Evolutionary conservation across 2,329 filamentous ascomycete genomes (phyloP).

Genomic region (Alternaria postmessia): DNA sequence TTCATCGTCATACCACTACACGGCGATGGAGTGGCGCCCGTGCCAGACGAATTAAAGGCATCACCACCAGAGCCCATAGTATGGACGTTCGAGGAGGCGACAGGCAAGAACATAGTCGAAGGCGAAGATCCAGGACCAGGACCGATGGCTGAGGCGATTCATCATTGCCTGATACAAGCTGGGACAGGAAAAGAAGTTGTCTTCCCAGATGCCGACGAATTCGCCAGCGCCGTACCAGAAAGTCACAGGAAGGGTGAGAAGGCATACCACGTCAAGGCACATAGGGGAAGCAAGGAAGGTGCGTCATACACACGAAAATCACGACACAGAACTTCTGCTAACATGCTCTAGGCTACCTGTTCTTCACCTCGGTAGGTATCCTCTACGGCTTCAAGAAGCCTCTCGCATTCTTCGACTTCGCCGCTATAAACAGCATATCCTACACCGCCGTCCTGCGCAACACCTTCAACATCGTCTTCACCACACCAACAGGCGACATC

Average conservation of each 20-base stretch:
- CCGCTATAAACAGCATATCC: constrained; percentile 65
- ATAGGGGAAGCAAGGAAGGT: constrained; percentile 72
- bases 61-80: constrained; percentile 63
- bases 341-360: constrained; percentile 64
- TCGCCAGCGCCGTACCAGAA: constrained; percentile 67
- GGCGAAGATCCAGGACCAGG: constrained; percentile 53
- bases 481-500: constrained; percentile 62
- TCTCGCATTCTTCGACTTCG: constrained; percentile 68
- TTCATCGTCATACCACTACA: constrained; percentile 67
- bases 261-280: constrained; percentile 70
- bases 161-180: constrained; percentile 54
- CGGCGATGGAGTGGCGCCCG: constrained; percentile 58
- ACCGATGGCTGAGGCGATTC: constrained; percentile 56
- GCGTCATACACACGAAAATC: constrained; percentile 16
- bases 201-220: constrained; percentile 64
- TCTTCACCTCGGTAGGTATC: constrained; percentile 68
- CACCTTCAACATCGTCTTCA: constrained; percentile 71
- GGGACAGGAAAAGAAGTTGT: constrained; percentile 58
- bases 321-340: constrained; percentile 8
- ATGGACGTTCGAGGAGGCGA: constrained; percentile 66
- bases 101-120: constrained; percentile 53
- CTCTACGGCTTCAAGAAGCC: constrained; percentile 73
- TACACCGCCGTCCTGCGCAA: constrained; percentile 71
- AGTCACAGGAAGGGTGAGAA: constrained; percentile 69
- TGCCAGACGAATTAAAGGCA: constrained; percentile 50